These are phyloP conservation scores for Aureobasidium sp. DNA, from an alignment of 2,329 filamentous ascomycete species.

Conservation along the genomic window DNA sequence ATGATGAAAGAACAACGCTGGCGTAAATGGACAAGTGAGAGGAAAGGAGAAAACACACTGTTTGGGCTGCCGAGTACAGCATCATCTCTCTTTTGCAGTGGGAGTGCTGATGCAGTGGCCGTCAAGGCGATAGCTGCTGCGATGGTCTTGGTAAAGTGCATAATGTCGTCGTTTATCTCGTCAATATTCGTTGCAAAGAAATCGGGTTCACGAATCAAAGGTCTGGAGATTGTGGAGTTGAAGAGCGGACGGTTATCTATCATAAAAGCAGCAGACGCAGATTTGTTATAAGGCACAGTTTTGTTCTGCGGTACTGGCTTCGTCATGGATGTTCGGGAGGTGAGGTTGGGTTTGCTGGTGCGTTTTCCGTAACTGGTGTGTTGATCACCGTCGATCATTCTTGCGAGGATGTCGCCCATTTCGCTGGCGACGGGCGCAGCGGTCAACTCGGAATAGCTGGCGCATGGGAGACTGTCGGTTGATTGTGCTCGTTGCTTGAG, in stretches of 20 bases:
- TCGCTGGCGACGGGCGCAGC: neutral
- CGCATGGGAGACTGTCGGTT: neutral
- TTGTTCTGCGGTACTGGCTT: neutral
- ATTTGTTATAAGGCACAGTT: neutral
- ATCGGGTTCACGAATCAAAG: too few relatives aligned
- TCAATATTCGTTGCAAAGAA: neutral
- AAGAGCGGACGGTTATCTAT: neutral
- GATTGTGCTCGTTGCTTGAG: neutral
- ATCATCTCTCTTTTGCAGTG: neutral
- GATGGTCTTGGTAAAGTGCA: slow-evolving; percentile 2
- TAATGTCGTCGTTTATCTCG: neutral
- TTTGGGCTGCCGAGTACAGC: neutral
- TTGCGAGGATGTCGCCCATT: neutral
- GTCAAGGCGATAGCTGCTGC: neutral
- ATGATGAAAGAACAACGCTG: neutral
- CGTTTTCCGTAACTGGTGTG: neutral
- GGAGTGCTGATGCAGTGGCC: neutral
- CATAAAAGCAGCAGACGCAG: neutral
- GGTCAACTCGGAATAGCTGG: too few relatives aligned
- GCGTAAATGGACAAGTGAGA: neutral
- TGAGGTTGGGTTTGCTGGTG: neutral
- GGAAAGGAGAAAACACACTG: neutral
- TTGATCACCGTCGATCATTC: neutral
- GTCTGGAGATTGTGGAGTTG: neutral
- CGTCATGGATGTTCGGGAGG: neutral